phyloP scores from a whole-genome alignment of 345 rosid species.

The Eucalyptus polyanthemos region DNA sequence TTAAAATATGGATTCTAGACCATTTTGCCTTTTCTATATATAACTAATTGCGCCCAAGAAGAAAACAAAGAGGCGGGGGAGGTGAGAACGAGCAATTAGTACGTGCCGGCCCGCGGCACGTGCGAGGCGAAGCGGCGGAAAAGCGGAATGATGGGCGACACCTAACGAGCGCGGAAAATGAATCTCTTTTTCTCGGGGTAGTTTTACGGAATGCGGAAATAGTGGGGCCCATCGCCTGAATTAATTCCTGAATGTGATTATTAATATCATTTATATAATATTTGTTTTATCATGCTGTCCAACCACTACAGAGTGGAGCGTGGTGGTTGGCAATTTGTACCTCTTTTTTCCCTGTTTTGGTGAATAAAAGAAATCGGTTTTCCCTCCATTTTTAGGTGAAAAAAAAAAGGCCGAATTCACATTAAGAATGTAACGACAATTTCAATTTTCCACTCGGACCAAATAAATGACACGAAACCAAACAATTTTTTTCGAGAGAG shows the following conservation, averaged over 20 bases:
- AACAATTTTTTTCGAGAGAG: neutral
- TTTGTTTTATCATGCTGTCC: neutral
- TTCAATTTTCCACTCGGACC: neutral
- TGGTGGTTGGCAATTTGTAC: neutral
- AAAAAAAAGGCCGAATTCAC: neutral
- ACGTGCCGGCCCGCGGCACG: neutral
- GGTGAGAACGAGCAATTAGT: neutral
- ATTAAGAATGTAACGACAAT: neutral
- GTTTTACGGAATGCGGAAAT: neutral
- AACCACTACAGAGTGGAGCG: neutral
- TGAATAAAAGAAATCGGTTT: neutral
- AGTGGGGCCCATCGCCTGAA: neutral
- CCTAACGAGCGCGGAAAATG: neutral
- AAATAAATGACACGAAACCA: neutral
- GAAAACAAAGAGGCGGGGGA: neutral
- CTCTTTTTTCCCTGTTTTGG: neutral
- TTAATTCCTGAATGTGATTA: neutral
- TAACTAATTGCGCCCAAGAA: too few species aligned
- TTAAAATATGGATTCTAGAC: too few species aligned
- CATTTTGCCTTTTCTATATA: too few species aligned
- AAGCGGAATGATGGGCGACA: neutral
- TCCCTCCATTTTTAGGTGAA: neutral
- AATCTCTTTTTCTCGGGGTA: neutral
- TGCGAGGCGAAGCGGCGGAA: neutral
- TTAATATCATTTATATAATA: neutral